Base-by-base conservation (phyloP, 345 rosid species). In the Barbarea vulgaris region DNA sequence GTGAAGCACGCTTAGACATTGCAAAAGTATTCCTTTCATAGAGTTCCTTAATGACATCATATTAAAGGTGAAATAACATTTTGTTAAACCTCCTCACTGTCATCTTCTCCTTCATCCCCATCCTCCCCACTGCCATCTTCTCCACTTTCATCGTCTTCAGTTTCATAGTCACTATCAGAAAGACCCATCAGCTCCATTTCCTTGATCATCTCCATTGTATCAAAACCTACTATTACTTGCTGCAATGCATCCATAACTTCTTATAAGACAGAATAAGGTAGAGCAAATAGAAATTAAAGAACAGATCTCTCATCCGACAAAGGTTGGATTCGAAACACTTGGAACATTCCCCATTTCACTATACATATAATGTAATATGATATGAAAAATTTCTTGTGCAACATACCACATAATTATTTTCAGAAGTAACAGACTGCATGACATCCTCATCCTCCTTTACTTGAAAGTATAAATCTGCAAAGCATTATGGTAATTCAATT, bases 221-320 rank as follows among this genome's bases (percentile, higher is more conserved):
- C 97, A 80, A 90, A 86, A 50, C 99, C 99, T 77, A 91, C 71
- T 63, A 95, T 80, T 28, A 85, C 89, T 91, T 95, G 97, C 97
- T 94, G 93, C 87, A 85, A 81, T 59, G 65, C 36, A 74, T 34
- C 70, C 33, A 61, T 25, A 82, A 75, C 30, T 12, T 9, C 19
- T 41, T 36, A 65, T 73, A 62, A 19, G 51, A 69, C 14, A 57
- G 9, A 18, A 59, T 18, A 46, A 57, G 30, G 19, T 24, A 64
- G 15, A 44, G 28, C 47, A 66, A 24, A 58, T 10, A 58, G 22
- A 60, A 52, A 57, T n/a, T n/a, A 63, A 44, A 12, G 5, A 58
- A 70, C 18, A 36, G 28, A 51, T 52, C 14, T 70, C 7, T 55
- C 44, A 17, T 50, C 37, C 2, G 1, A 48, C 19, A 36, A 52